Base-by-base conservation (phyloP, 2,329 filamentous ascomycete genomes). In the Daldinia sp. region DNA sequence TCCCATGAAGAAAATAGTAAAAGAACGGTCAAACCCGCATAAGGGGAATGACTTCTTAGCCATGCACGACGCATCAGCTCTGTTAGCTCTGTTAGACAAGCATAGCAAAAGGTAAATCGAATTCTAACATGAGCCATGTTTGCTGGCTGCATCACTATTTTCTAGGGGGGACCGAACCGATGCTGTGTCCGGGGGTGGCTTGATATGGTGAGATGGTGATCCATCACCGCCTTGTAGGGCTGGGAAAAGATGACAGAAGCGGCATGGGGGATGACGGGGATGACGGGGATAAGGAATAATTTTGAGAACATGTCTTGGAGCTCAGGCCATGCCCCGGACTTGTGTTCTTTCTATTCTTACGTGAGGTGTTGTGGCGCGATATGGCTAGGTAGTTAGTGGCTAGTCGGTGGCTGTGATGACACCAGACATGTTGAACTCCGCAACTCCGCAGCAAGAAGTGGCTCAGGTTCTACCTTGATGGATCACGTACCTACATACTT, bases 141-240 rank as follows among this genome's bases (percentile, higher is more conserved):
- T 53, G 58, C 55, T 44, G 56, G 58, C 55, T 44, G 56, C 57
- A 53, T 61, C 39, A 20, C 50, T 37, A 60, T 54, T 57, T 64
- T 28, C 35, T 57, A 37, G 23, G n/a, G 33, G 35, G 35, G 13
- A 54, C 10, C 33, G 33, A 35, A 54, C 30, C 5, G 51, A 56
- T 56, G 53, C 53, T 30, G 37, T 56, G 53, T 56, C 20, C 35
- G 23, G 33, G 53, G 37, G 53, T 48, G 35, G 33, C 53, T 56
- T 42, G 58, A 65, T 70, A 59, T 65, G 51, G 68, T 67, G 46
- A 62, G 53, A 28, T 56, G 53, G 46, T 58, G 50, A 60, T 67
- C 61, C 41, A 55, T 69, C 68, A 65, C 68, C 68, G 68, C 68
- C 68, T 67, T 65, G 65, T 70, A 70, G 68, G 68, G 68, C 68